A percentile compares a stretch with the other conserved stretches of the same genome.
phyloP scores from a whole-genome alignment of 257 asterid genomes.

The Scutellaria baicalensis region DNA sequence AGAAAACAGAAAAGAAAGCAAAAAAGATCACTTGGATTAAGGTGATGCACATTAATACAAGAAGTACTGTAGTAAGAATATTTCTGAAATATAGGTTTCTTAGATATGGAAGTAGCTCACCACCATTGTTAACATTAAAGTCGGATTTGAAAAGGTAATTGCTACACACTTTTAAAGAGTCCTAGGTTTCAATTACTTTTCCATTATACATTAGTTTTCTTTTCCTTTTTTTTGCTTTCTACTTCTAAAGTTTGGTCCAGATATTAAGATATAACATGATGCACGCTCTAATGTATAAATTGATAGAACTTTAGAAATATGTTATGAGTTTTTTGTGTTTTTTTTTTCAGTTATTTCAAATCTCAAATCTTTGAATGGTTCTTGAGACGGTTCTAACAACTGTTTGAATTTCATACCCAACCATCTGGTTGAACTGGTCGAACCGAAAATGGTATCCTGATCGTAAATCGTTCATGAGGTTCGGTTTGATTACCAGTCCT shows the following conservation, averaged over 20 bases:
- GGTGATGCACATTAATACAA: neutral
- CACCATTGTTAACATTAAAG: neutral
- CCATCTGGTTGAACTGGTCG: too few species aligned
- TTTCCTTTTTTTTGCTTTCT: neutral
- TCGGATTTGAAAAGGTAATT: neutral
- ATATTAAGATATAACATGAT: too few species aligned
- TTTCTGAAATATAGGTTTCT: neutral
- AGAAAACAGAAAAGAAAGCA: neutral
- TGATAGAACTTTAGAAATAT: neutral
- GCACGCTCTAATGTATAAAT: neutral
- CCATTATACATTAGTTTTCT: neutral
- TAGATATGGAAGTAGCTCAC: conserved; percentile 2
- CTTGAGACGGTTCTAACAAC: too few species aligned
- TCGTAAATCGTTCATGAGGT: too few species aligned
- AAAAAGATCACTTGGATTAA: neutral
- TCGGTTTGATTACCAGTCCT: too few species aligned
- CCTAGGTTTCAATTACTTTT: neutral
- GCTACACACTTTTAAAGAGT: neutral
- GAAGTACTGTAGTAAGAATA: neutral
- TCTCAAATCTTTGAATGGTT: too few species aligned
- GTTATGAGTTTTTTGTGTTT: too few species aligned
- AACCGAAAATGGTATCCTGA: too few species aligned
- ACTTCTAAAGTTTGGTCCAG: neutral
- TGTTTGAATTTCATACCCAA: too few species aligned
- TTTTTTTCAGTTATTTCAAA: neutral